A percentile compares a stretch with the other conserved stretches of the same genome.
phyloP scores from a whole-genome alignment of 257 asterid genomes.

The Solanum pinnatisectum region DNA sequence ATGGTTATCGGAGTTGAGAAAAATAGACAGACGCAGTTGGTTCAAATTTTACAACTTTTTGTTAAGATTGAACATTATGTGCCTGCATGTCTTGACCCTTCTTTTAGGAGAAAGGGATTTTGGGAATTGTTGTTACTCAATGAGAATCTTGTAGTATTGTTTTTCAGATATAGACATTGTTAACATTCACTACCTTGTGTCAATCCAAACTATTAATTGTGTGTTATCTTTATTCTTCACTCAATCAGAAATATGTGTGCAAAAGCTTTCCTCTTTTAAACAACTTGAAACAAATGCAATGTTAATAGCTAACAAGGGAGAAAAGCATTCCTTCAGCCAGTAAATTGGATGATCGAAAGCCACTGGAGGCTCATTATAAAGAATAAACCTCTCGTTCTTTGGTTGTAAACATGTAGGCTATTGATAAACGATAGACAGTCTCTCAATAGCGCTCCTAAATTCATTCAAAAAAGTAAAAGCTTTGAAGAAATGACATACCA shows the following conservation, averaged over 20 bases:
- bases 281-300: neutral
- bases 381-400: neutral
- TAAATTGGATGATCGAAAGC: neutral
- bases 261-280: neutral
- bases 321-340: neutral
- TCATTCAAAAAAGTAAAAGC: neutral
- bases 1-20: constrained; percentile 17
- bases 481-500: neutral
- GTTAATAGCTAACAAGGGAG: neutral
- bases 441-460: neutral
- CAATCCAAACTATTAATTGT: neutral
- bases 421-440: neutral
- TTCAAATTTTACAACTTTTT: neutral
- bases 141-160: neutral
- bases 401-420: neutral
- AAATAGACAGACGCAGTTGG: neutral
- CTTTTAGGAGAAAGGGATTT: neutral
- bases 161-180: neutral
- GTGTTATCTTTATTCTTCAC: neutral
- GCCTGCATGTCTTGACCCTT: neutral
- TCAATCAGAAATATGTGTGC: neutral
- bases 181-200: neutral
- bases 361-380: neutral
- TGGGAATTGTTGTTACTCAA: neutral
- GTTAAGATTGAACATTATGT: neutral